phyloP scores from a whole-genome alignment of 345 rosid genomes.

The Pugionium dolabratum region DNA sequence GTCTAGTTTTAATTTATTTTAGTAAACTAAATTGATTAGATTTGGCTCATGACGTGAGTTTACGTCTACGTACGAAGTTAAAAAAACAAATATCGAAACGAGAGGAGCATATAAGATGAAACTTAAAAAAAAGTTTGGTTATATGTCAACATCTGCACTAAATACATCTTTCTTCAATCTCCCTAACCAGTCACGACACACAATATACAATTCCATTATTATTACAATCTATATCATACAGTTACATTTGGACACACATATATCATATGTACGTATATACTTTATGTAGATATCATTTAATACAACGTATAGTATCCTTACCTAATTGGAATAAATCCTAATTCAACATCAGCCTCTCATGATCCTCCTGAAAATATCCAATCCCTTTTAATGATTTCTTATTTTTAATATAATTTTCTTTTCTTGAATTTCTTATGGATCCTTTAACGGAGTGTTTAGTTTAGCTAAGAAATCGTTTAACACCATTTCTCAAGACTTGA shows the following conservation, averaged over 20 bases:
- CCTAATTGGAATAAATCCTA: too few species aligned
- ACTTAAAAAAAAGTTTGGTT: background rate
- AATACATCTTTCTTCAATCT: too few species aligned
- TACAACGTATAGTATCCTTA: too few species aligned
- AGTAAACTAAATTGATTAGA: too few species aligned
- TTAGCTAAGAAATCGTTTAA: background rate
- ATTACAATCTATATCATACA: too few species aligned
- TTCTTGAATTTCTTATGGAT: background rate
- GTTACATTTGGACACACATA: too few species aligned
- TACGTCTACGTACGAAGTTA: too few species aligned
- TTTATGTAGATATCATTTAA: too few species aligned
- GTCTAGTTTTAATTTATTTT: too few species aligned
- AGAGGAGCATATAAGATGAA: constrained; percentile 32
- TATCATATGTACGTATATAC: too few species aligned
- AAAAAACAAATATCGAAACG: constrained; percentile 11
- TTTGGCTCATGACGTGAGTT: too few species aligned
- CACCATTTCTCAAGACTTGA: background rate
- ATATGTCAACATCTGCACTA: background rate
- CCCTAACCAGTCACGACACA: background rate
- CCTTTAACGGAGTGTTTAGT: background rate
- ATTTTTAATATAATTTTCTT: background rate
- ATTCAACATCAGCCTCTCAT: too few species aligned
- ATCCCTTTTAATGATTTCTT: background rate
- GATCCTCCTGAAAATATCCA: background rate
- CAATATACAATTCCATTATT: background rate